phyloP scores from a whole-genome alignment of 306 rosid genomes.

The Hylodesmum podocarpum region DNA sequence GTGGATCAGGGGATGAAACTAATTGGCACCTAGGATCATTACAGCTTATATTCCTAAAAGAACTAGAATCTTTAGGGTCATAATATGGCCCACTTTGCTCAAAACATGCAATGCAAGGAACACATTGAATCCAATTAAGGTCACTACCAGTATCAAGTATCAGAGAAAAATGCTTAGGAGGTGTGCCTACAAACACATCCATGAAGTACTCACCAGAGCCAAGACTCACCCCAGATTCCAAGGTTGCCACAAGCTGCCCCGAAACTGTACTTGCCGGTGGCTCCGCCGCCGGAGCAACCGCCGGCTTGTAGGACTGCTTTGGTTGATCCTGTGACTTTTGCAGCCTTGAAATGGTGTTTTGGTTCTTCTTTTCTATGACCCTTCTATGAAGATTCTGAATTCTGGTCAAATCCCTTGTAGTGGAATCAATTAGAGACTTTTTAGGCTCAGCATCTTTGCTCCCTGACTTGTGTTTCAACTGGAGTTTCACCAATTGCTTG shows the following conservation, averaged over 20 bases:
- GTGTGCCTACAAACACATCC: conserved; percentile 94
- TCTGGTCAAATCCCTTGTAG: conserved; percentile 63
- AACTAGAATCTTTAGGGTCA: conserved; percentile 74
- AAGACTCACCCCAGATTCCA: conserved; percentile 90
- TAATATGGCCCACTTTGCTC: conserved; percentile 83
- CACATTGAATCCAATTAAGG: conserved; percentile 96
- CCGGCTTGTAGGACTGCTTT: conserved; percentile 24
- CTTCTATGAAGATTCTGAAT: conserved; percentile 79
- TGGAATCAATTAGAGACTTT: conserved; percentile 51
- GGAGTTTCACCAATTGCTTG: conserved; percentile 62
- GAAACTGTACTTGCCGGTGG: conserved; percentile 47
- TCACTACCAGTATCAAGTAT: conserved; percentile 98
- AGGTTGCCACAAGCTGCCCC: conserved; percentile 77
- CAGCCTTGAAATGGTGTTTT: conserved; percentile 67
- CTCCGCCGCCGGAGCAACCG: conserved; percentile 38
- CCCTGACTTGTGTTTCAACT: conserved; percentile 51
- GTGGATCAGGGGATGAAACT: conserved; percentile 89
- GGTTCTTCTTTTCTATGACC: conserved; percentile 77
- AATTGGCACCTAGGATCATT: conserved; percentile 61
- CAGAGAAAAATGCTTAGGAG: conserved; percentile 83
- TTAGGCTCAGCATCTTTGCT: conserved; percentile 41
- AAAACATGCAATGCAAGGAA: conserved; percentile 87
- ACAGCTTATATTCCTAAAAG: conserved; percentile 74
- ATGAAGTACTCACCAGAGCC: conserved; percentile 99
- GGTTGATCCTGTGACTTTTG: conserved; percentile 22